A percentile compares a stretch with the other conserved stretches of the same genome.
phyloP scores from a whole-genome alignment of 352 stramenopile genomes.

The Elongisporangium prolatum region DNA sequence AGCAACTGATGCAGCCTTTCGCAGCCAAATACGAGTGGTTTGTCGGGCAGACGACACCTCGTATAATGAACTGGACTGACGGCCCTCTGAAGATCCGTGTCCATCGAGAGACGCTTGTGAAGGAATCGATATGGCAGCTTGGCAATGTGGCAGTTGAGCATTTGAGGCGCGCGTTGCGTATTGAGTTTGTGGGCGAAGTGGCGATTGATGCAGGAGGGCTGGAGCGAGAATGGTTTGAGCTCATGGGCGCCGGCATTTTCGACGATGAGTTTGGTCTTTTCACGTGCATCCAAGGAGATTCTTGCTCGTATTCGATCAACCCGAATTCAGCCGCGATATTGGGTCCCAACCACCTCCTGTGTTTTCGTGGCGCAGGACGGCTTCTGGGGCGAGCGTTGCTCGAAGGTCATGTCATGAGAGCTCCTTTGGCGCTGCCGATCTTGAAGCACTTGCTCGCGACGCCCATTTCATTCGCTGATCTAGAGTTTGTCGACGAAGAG shows the following conservation, averaged over 20 bases:
- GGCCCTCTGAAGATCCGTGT: constrained; percentile 64
- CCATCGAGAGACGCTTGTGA: constrained; percentile 50
- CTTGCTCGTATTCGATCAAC: constrained; percentile 54
- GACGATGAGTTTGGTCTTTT: constrained; percentile 72
- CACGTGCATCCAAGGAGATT: constrained; percentile 53
- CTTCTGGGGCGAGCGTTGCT: constrained; percentile 92
- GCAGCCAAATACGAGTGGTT: constrained; percentile 70
- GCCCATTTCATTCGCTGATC: constrained; percentile 63
- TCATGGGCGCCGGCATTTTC: constrained; percentile 69
- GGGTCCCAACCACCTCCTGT: constrained; percentile 88
- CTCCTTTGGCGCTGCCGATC: constrained; percentile 57
- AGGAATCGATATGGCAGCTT: constrained; percentile 59
- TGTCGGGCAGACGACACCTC: constrained; percentile 43
- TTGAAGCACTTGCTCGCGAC: constrained; percentile 55
- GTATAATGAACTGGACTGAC: constrained; percentile 59
- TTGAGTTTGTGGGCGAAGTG: constrained; percentile 76
- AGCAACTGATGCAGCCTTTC: constrained; percentile 49
- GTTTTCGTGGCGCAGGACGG: constrained; percentile 91
- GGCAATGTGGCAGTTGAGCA: constrained; percentile 56
- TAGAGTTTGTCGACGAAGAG: constrained; percentile 72
- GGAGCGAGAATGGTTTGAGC: constrained; percentile 69
- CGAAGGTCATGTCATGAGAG: constrained; percentile 87
- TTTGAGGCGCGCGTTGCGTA: constrained; percentile 64
- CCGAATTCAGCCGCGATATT: constrained; percentile 49
- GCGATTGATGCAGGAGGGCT: constrained; percentile 76